A percentile compares a stretch with the other conserved stretches of the same genome.
These are phyloP conservation scores for Rhododendron williamsianum DNA, from an alignment of 148 eudicot species.

Conservation along the genomic window DNA sequence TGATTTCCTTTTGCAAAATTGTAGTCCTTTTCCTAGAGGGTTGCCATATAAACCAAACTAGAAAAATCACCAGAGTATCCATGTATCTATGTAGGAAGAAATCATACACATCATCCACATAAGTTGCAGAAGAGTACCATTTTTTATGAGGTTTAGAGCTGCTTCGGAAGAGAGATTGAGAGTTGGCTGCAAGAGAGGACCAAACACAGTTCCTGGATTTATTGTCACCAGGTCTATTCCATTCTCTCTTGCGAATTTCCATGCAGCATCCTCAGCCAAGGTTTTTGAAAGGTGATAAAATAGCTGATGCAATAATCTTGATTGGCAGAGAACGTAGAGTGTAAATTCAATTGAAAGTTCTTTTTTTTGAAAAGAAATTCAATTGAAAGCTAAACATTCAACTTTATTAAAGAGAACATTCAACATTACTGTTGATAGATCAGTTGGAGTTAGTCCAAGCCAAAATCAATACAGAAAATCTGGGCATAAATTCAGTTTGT, in stretches of 20 bases:
- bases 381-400: not conserved
- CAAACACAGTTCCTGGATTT: constrained; percentile 31
- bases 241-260: constrained; percentile 27
- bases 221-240: constrained; percentile 27
- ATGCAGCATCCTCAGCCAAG: constrained; percentile 36
- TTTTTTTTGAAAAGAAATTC: not conserved
- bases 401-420: not conserved
- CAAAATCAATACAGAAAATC: not conserved
- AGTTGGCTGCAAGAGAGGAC: constrained; percentile 39
- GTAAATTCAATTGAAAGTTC: not conserved
- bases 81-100: not conserved
- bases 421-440: not conserved
- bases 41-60: not conserved
- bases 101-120: not conserved
- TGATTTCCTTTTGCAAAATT: not conserved
- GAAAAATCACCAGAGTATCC: not conserved
- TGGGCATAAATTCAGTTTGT: not conserved
- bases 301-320: constrained; percentile 1
- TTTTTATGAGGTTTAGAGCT: constrained; percentile 18
- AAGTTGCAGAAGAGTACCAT: constrained; percentile 17
- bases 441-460: not conserved
- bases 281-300: constrained; percentile 34
- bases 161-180: constrained; percentile 19
- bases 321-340: not conserved
- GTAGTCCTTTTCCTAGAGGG: not conserved